These are phyloP conservation scores for Limnanthes douglasii DNA, from an alignment of 345 rosid species.

Conservation along the genomic window DNA sequence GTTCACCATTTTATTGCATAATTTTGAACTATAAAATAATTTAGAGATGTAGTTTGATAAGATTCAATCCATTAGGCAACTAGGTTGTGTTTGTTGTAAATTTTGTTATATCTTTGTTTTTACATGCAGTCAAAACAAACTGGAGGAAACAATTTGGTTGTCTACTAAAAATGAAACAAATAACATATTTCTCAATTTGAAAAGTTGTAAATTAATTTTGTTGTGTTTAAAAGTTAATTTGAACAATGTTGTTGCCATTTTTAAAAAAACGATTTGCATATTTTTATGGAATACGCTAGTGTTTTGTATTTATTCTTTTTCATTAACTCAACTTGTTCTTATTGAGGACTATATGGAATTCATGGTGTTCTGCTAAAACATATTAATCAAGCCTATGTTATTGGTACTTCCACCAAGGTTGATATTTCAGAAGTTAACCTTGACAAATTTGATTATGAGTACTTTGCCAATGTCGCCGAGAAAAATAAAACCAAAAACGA, in stretches of 20 bases:
- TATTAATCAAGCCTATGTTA: conserved; percentile 48
- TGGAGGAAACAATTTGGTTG: too few relatives aligned
- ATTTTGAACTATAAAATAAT: too few relatives aligned
- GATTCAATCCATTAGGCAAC: not conserved
- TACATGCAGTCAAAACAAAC: too few relatives aligned
- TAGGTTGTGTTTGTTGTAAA: not conserved
- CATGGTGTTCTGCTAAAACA: conserved; percentile 64
- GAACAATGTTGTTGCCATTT: not conserved
- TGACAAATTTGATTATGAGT: conserved; percentile 57
- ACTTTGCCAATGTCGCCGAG: conserved; percentile 50
- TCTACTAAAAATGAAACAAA: too few relatives aligned
- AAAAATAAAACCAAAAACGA: conserved; percentile 67
- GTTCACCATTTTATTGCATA: not conserved
- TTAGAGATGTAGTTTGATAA: too few relatives aligned
- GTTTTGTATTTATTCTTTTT: too few relatives aligned
- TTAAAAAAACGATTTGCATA: too few relatives aligned
- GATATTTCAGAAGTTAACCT: conserved; percentile 45
- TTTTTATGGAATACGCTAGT: too few relatives aligned
- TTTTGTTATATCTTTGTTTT: too few relatives aligned
- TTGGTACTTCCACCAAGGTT: conserved; percentile 59
- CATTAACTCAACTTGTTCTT: not conserved
- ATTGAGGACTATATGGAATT: conserved; percentile 55
- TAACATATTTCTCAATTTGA: too few relatives aligned
- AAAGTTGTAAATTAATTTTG: not conserved
- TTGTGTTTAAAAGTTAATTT: not conserved